These are phyloP conservation scores for Leishmania tropica DNA, from an alignment of 208 protist genomes.

Conservation along the genomic window DNA sequence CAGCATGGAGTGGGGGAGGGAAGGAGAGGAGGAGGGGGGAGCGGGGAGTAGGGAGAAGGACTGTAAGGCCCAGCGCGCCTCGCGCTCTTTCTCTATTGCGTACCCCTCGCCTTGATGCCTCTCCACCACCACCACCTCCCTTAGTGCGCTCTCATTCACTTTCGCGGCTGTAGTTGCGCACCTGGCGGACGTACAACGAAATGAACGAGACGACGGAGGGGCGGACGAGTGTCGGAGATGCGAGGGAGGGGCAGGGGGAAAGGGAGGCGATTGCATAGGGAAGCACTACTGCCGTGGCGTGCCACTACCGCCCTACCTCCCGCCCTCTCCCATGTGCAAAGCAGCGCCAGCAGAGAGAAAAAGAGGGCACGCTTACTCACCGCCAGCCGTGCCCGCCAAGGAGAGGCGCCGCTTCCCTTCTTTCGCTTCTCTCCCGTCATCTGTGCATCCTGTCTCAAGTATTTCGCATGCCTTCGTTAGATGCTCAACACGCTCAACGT, in stretches of 20 bases:
- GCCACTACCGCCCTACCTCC: neutral
- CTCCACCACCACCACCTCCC: neutral
- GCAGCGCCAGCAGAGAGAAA: neutral
- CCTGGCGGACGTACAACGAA: neutral
- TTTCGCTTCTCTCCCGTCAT: neutral
- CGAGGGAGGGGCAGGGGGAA: neutral
- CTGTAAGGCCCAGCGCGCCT: no score
- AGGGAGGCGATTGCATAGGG: neutral
- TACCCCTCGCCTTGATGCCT: neutral
- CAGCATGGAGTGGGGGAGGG: no score
- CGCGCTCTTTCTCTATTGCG: neutral
- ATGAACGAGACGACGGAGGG: neutral
- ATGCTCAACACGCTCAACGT: slow-evolving; percentile 1
- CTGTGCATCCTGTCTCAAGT: neutral
- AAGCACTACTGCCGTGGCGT: neutral
- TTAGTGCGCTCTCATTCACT: neutral
- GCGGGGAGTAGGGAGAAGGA: no score
- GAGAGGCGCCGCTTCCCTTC: neutral
- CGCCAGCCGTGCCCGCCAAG: neutral
- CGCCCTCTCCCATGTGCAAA: neutral
- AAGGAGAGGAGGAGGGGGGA: no score
- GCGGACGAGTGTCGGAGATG: neutral
- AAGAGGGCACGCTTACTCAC: neutral
- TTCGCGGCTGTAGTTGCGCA: neutral
- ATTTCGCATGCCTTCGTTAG: neutral